phyloP scores from a whole-genome alignment of 148 eudicot species.

The Nepenthes mirabilis region DNA sequence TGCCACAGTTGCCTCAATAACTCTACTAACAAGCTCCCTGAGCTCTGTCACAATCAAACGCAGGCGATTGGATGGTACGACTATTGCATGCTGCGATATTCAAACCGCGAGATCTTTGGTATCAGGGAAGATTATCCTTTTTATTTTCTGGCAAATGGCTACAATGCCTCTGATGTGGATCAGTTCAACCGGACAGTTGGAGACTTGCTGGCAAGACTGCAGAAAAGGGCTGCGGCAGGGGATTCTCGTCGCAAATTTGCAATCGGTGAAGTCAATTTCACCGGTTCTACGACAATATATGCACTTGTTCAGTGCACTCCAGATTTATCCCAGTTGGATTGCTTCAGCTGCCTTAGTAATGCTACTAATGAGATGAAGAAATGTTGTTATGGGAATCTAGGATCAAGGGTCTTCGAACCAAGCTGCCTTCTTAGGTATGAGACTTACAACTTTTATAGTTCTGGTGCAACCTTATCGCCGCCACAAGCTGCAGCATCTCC shows the following conservation, averaged over 20 bases:
- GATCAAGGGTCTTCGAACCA: conserved; percentile 16
- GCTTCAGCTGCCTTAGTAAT: conserved; percentile 18
- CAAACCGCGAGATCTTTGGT: conserved; percentile 10
- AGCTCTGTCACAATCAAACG: background rate
- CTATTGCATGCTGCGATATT: conserved; percentile 1
- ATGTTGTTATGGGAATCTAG: conserved; percentile 7
- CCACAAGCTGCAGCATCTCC: conserved; percentile 8
- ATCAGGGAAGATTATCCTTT: background rate
- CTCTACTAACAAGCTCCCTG: background rate
- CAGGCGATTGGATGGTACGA: background rate
- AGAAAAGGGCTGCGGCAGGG: conserved; percentile 8
- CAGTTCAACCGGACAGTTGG: conserved; percentile 10
- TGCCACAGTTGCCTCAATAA: background rate
- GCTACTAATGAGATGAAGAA: conserved; percentile 11
- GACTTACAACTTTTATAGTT: conserved; percentile 8
- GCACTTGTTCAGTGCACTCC: conserved; percentile 39
- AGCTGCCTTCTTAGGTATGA: conserved; percentile 31
- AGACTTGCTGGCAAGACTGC: conserved; percentile 2
- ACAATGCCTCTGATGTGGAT: conserved; percentile 7
- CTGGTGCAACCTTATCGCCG: background rate
- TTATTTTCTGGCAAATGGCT: background rate
- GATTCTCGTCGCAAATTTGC: conserved; percentile 12
- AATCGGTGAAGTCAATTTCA: conserved; percentile 2
- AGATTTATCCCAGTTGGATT: conserved; percentile 27
- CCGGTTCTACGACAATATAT: conserved; percentile 4